Conservation (phyloP, 768 basidiomycete species). For the Tubosaeta brunneosetosa region DNA sequence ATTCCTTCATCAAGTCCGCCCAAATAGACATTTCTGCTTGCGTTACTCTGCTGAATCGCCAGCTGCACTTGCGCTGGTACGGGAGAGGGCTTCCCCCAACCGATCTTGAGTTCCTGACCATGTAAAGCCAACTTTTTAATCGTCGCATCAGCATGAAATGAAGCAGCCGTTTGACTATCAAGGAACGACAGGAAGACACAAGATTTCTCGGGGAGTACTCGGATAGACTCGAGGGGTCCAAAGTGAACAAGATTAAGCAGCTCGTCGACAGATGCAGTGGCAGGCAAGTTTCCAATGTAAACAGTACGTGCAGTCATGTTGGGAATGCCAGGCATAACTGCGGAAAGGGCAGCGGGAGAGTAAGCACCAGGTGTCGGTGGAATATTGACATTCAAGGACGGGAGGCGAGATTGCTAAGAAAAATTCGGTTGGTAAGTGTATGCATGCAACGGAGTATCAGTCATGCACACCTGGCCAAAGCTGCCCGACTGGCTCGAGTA, state of each 20-base stretch:
- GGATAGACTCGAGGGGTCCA: slow-evolving; percentile 91
- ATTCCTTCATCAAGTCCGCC: slow-evolving; percentile 86
- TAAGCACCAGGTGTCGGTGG: slow-evolving; percentile 69
- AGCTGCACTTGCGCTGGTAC: slow-evolving; percentile 83
- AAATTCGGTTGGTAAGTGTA: slow-evolving; percentile 34
- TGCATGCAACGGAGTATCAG: neutral
- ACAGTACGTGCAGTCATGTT: slow-evolving; percentile 79
- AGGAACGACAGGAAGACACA: slow-evolving; percentile 99
- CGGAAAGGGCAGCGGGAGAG: slow-evolving; percentile 73
- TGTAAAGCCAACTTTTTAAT: slow-evolving; percentile 92
- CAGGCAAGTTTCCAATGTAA: slow-evolving; percentile 93
- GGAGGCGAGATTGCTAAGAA: slow-evolving; percentile 47
- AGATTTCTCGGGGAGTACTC: slow-evolving; percentile 92
- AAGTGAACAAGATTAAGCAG: slow-evolving; percentile 97
- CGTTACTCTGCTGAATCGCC: slow-evolving; percentile 88
- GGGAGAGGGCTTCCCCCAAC: slow-evolving; percentile 94
- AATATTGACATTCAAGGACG: slow-evolving; percentile 62
- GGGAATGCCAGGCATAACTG: slow-evolving; percentile 60
- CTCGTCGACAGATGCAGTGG: slow-evolving; percentile 95
- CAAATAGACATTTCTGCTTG: slow-evolving; percentile 93
- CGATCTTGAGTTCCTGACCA: slow-evolving; percentile 95
- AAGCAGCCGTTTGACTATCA: slow-evolving; percentile 86
- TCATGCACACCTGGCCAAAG: slow-evolving; percentile 53
- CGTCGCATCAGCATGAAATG: slow-evolving; percentile 95
- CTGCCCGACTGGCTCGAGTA: slow-evolving; percentile 68